Evolutionary conservation across 2,329 filamentous ascomycete genomes (phyloP).

Genomic region (Sporothrix mexicana): DNA sequence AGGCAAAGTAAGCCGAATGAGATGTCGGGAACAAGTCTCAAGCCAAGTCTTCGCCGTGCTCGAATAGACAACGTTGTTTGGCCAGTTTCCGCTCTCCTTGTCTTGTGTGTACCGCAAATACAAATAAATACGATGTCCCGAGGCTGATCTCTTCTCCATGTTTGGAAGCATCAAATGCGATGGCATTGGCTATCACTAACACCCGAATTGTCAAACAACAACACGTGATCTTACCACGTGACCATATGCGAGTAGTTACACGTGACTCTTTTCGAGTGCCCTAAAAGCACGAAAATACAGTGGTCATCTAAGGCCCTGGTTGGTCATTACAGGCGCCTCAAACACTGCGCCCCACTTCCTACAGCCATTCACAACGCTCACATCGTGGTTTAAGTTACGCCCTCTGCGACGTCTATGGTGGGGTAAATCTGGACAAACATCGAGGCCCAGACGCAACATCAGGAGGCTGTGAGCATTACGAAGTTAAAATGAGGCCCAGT

Average conservation of each 20-base stretch:
- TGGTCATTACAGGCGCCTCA: background rate
- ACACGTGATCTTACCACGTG: background rate
- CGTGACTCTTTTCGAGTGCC: constrained; percentile 1
- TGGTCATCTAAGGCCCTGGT: background rate
- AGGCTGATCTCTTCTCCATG: background rate
- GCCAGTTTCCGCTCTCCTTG: background rate
- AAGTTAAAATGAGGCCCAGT: background rate
- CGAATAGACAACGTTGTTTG: background rate
- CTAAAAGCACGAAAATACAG: constrained; percentile 17
- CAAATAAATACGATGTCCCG: background rate
- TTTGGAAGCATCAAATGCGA: background rate
- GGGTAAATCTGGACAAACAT: constrained; percentile 3
- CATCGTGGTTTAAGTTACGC: background rate
- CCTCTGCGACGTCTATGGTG: background rate
- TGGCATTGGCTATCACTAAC: background rate
- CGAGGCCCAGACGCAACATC: background rate
- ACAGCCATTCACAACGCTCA: background rate
- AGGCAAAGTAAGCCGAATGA: constrained; percentile 11
- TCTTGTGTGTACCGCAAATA: background rate
- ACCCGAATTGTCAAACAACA: background rate
- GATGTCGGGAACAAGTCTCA: background rate
- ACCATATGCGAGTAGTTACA: background rate
- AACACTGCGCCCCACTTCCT: background rate
- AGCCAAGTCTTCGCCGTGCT: background rate
- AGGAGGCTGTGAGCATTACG: background rate